Conservation (phyloP, 192 early-diverging fungal genomes). For the Backusella westeae region DNA sequence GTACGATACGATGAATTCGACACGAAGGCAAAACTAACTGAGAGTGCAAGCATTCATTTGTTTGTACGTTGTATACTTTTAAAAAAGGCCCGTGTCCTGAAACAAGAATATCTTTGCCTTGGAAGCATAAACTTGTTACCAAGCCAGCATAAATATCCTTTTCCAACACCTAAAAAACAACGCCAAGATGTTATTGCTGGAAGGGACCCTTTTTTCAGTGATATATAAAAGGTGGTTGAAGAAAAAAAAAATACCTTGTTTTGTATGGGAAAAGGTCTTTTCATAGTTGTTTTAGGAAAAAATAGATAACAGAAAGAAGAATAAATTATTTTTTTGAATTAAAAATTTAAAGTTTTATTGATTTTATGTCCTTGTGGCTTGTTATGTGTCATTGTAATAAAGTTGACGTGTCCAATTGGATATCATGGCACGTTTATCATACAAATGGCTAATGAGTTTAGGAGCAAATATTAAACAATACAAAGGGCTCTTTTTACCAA, state of each 20-base stretch:
- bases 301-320: background rate
- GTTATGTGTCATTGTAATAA: background rate
- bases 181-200: background rate
- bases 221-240: background rate
- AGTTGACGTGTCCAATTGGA: background rate
- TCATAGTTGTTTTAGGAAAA: background rate
- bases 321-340: background rate
- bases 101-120: constrained; percentile 44
- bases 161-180: constrained; percentile 14
- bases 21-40: constrained; percentile 37
- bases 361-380: background rate
- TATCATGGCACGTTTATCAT: too few relatives aligned
- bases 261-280: background rate
- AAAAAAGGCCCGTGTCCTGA: constrained; percentile 57
- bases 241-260: background rate
- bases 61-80: constrained; percentile 47
- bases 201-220: background rate
- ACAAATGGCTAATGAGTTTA: too few relatives aligned
- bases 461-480: too few relatives aligned
- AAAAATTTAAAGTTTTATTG: background rate
- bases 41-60: constrained; percentile 36
- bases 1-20: constrained; percentile 51
- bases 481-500: too few relatives aligned
- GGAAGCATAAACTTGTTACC: constrained; percentile 50
- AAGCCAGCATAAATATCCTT: constrained; percentile 39